Percentiles rank a stretch among this genome's conserved stretches.
These are phyloP conservation scores for Hirschioporus abietinus DNA, from an alignment of 768 basidiomycete species.

Conservation along the genomic window DNA sequence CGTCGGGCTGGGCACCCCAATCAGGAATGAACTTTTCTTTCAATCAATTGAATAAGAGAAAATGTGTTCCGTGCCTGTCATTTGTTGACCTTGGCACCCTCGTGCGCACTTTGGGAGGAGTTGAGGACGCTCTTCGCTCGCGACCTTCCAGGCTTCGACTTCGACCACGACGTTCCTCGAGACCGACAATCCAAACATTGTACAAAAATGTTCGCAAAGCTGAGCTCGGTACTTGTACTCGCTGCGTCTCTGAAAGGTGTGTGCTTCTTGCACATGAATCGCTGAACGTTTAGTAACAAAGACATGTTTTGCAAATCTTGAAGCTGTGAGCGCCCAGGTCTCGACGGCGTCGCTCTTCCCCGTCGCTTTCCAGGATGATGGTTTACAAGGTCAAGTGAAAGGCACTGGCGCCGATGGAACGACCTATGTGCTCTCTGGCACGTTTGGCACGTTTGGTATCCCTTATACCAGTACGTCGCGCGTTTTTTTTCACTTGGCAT, in stretches of 20 bases:
- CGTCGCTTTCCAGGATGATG: neutral
- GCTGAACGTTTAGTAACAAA: neutral
- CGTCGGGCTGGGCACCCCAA: neutral
- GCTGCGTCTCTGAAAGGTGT: neutral
- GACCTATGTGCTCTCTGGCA: neutral
- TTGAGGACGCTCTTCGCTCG: slow-evolving; percentile 24
- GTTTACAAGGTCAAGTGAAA: neutral
- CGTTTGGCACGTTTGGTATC: neutral
- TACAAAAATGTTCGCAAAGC: neutral
- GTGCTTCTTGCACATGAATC: neutral
- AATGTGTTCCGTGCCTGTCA: neutral
- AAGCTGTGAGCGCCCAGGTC: neutral
- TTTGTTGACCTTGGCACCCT: neutral
- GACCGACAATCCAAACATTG: neutral
- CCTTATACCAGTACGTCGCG: neutral
- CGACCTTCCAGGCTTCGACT: slow-evolving; percentile 9
- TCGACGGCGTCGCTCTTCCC: neutral
- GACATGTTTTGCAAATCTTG: neutral
- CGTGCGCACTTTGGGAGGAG: neutral
- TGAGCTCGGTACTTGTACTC: neutral
- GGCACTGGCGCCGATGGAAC: neutral
- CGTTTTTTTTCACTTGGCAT: neutral
- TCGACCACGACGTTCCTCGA: neutral
- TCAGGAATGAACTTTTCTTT: neutral
- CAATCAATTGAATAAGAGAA: neutral